phyloP scores from a whole-genome alignment of 768 basidiomycete genomes.

The Cantharellus anzutake region DNA sequence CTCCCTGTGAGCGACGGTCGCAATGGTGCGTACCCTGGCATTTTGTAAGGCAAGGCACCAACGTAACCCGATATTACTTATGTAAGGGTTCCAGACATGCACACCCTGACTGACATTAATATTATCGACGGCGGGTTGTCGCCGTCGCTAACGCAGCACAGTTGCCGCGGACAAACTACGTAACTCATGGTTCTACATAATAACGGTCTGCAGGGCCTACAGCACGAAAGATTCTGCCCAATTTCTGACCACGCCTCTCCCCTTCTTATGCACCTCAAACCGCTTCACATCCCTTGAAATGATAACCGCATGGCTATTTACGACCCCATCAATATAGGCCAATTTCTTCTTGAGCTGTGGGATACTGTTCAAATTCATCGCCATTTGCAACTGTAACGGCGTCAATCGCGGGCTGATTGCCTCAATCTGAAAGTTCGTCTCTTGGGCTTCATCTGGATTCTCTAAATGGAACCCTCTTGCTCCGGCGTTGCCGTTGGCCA shows the following conservation, averaged over 20 bases:
- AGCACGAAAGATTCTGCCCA: slow-evolving; percentile 41
- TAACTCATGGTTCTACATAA: no score
- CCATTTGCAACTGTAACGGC: slow-evolving; percentile 36
- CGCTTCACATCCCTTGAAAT: slow-evolving; percentile 45
- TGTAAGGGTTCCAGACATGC: no score
- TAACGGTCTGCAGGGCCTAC: not conserved
- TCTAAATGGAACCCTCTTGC: not conserved
- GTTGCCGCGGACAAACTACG: no score
- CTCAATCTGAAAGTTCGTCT: not conserved
- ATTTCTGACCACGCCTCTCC: slow-evolving; percentile 48
- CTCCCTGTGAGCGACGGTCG: no score
- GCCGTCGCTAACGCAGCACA: no score
- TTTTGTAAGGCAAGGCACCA: no score
- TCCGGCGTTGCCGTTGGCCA: slow-evolving; percentile 1
- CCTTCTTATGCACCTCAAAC: slow-evolving; percentile 36
- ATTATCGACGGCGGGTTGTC: no score
- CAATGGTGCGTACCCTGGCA: no score
- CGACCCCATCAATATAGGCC: slow-evolving; percentile 32
- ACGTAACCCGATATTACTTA: no score
- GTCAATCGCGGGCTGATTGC: slow-evolving; percentile 22
- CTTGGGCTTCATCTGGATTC: not conserved
- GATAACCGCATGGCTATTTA: slow-evolving; percentile 55
- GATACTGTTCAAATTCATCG: slow-evolving; percentile 41
- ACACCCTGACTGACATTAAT: no score
- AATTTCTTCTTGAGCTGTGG: slow-evolving; percentile 50